Evolutionary conservation across 371 early-diverging fungal species (phyloP), one percentile per base, ranked within the genome.

Genomic region (Blakeslea trispora): DNA sequence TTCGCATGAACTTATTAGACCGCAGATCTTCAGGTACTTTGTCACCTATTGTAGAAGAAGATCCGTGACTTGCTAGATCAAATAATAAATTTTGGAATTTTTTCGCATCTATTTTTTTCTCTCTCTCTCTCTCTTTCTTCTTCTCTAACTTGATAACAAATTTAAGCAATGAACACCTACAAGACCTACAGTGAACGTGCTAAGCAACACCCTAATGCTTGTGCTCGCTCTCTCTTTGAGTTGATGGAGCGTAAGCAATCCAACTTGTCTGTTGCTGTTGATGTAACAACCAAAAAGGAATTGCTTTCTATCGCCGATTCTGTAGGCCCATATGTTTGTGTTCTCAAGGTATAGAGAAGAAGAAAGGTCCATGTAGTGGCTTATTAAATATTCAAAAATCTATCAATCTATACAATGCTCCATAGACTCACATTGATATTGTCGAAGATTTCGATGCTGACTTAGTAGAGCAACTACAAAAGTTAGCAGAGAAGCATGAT

Each of bases 381-480:
- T n/a, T 23, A 42, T 11, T 9, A 43, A 45, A 17, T 28, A 28
- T 7, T 28, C 7, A 5, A 7, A 28, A 28, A 28, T 28, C 7
- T 28, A 28, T 28, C 28, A 37, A 45, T 43, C 44, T 46, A 10
- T 34, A 32, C 28, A n/a, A 28, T 49, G 14, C 41, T n/a, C 34
- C 41, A 21, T 69, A 91, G 91, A 97, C 97, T 0, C 98, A 98
- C 66, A 90, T 96, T 63, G 98, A 98, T 74, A 87, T 96, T 28
- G 82, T 97, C 9, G 81, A 85, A 21, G 97, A 97, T 76, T 98
- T 97, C 82, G 93, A 94, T 68, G 65, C 71, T 41, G 89, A 92
- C 57, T 73, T 95, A 46, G 86, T 91, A 19, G 75, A 74, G 6
- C 79, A 87, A 69, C 86, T 98, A 37, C 69, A 73, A 35, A 80